Percentiles rank a stretch among this genome's conserved stretches.
Conservation (phyloP, 345 rosid species). For the Crucihimalaya himalaica region DNA sequence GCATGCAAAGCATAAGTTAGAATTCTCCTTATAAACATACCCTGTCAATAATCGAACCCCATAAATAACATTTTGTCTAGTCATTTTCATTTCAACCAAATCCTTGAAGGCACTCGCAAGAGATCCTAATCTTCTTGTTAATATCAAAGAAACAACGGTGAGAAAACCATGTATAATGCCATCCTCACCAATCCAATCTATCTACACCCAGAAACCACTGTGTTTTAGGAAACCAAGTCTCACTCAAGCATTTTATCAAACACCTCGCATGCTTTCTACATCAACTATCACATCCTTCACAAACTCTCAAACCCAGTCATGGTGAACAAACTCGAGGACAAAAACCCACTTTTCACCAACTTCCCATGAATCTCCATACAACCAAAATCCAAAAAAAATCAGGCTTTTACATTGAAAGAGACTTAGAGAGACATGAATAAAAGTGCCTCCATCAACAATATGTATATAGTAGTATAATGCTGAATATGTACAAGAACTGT, state of each 20-base stretch:
- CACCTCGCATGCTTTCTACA: slow-evolving; percentile 59
- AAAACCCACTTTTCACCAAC: no score
- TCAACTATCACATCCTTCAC: slow-evolving; percentile 46
- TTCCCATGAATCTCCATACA: no score
- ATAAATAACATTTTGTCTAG: not conserved
- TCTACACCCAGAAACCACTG: slow-evolving; percentile 61
- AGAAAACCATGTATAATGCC: slow-evolving; percentile 55
- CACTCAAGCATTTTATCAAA: slow-evolving; percentile 40
- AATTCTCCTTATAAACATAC: not conserved
- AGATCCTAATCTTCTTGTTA: not conserved
- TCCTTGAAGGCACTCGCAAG: not conserved
- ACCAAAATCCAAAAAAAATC: no score
- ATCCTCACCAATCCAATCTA: slow-evolving; percentile 48
- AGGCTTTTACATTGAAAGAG: no score
- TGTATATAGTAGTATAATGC: no score
- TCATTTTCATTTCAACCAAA: not conserved
- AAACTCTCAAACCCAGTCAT: no score
- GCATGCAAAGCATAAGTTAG: not conserved
- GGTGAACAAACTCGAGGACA: no score
- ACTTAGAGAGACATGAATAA: no score
- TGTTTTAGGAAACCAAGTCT: slow-evolving; percentile 68
- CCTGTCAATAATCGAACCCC: not conserved
- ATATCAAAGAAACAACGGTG: slow-evolving; percentile 43
- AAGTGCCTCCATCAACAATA: no score
- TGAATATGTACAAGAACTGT: no score